These are phyloP conservation scores for Coemansia sp. DNA, from an alignment of 192 early-diverging fungal species.

Conservation along the genomic window DNA sequence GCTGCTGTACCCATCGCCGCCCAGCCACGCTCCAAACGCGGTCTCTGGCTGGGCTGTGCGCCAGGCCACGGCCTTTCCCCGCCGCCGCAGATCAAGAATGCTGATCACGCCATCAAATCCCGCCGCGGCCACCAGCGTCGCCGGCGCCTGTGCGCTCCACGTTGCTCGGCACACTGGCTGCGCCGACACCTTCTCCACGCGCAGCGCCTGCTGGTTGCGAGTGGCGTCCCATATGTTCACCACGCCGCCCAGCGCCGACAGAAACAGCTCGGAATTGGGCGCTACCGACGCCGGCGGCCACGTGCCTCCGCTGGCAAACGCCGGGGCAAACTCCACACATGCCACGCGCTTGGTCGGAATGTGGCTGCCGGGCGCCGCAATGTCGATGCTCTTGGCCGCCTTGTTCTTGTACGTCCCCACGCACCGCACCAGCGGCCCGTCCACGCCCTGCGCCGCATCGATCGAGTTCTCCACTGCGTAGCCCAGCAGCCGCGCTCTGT, in stretches of 20 bases:
- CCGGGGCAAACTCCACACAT: constrained; percentile 53
- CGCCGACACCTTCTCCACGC: constrained; percentile 40
- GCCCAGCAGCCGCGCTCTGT: constrained; percentile 45
- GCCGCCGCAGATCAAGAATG: constrained; percentile 51
- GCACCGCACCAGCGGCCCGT: constrained; percentile 40
- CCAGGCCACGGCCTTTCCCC: constrained; percentile 59
- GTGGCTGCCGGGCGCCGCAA: constrained; percentile 52
- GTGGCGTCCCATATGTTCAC: constrained; percentile 53
- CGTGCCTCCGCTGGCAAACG: constrained; percentile 1
- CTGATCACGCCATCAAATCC: constrained; percentile 37
- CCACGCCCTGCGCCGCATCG: constrained; percentile 6
- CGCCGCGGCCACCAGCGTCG: constrained; percentile 37
- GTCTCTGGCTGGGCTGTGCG: constrained; percentile 22
- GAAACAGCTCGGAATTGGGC: constrained; percentile 30
- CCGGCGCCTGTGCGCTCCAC: constrained; percentile 47
- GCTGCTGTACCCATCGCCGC: not conserved
- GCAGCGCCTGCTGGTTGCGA: constrained; percentile 33
- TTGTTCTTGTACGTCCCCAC: constrained; percentile 56
- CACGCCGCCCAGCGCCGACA: constrained; percentile 47
- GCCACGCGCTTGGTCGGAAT: constrained; percentile 41
- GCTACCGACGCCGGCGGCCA: constrained; percentile 32
- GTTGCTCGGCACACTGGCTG: constrained; percentile 37
- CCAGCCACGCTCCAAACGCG: constrained; percentile 5
- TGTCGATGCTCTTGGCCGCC: constrained; percentile 46
- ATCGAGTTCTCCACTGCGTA: constrained; percentile 5